phyloP scores from a whole-genome alignment of 176 grass and related monocot genomes.

The Leersia perrieri region DNA sequence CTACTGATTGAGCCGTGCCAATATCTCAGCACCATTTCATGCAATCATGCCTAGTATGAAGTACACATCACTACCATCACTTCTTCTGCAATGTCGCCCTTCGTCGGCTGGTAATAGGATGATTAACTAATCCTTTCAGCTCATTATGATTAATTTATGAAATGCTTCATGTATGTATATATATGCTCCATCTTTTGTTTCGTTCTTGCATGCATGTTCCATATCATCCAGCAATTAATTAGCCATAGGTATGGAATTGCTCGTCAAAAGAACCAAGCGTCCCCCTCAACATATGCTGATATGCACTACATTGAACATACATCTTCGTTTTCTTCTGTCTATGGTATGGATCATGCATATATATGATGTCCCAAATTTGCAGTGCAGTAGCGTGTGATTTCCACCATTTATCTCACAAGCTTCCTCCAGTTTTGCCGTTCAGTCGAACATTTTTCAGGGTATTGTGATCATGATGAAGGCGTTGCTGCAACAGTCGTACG shows the following conservation, averaged over 20 bases:
- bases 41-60: neutral
- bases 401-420: neutral
- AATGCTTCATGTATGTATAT: neutral
- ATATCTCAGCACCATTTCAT: slow-evolving; percentile 97
- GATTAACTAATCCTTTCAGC: neutral
- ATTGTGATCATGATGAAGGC: neutral
- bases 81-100: neutral
- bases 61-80: neutral
- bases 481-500: neutral
- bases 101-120: neutral
- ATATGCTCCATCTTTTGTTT: neutral
- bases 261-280: neutral
- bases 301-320: no score
- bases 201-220: neutral
- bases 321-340: neutral
- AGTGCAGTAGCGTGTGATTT: neutral
- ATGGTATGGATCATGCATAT: neutral
- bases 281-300: neutral
- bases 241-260: slow-evolving; percentile 7
- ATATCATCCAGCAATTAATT: neutral
- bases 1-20: slow-evolving; percentile 96
- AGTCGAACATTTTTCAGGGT: neutral
- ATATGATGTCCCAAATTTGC: neutral
- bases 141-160: neutral
- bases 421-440: neutral